Percentiles rank a stretch among this genome's conserved stretches.
These are phyloP conservation scores for Trebouxia sp. DNA, from an alignment of 139 green algal genomes.

Conservation along the genomic window DNA sequence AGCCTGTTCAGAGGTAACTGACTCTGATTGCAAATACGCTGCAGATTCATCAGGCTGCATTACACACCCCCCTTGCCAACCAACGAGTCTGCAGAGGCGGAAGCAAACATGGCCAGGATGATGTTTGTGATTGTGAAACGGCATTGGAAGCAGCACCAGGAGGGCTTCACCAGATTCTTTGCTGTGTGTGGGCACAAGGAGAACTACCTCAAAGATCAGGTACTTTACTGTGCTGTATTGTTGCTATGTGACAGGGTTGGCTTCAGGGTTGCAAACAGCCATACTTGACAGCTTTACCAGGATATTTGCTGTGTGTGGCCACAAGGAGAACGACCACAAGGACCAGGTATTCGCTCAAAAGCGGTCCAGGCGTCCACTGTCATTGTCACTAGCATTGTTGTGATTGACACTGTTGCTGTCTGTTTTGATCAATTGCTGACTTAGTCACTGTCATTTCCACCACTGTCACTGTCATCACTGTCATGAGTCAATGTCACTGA, in stretches of 20 bases:
- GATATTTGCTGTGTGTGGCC: not conserved
- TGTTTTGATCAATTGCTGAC: too few relatives aligned
- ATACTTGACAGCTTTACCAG: not conserved
- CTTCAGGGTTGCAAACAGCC: not conserved
- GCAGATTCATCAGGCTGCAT: slow-evolving; percentile 17
- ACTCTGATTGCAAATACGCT: not conserved
- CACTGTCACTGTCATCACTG: too few relatives aligned
- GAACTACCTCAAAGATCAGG: slow-evolving; percentile 20
- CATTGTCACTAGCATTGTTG: too few relatives aligned
- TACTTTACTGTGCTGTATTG: not conserved
- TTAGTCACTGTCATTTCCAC: too few relatives aligned
- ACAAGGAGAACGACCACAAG: not conserved
- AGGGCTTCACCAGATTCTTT: not conserved
- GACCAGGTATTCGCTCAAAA: too few relatives aligned
- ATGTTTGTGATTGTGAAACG: slow-evolving; percentile 21
- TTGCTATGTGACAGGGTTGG: not conserved
- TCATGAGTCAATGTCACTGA: too few relatives aligned
- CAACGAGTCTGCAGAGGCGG: slow-evolving; percentile 19
- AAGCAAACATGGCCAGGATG: slow-evolving; percentile 11
- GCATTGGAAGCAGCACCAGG: slow-evolving; percentile 21
- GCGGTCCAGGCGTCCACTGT: too few relatives aligned
- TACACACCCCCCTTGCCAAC: not conserved
- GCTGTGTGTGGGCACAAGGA: not conserved
- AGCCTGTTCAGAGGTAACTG: not conserved
- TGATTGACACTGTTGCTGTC: too few relatives aligned